These are phyloP conservation scores for Medicago ruthenica DNA, from an alignment of 306 rosid species.

Conservation along the genomic window DNA sequence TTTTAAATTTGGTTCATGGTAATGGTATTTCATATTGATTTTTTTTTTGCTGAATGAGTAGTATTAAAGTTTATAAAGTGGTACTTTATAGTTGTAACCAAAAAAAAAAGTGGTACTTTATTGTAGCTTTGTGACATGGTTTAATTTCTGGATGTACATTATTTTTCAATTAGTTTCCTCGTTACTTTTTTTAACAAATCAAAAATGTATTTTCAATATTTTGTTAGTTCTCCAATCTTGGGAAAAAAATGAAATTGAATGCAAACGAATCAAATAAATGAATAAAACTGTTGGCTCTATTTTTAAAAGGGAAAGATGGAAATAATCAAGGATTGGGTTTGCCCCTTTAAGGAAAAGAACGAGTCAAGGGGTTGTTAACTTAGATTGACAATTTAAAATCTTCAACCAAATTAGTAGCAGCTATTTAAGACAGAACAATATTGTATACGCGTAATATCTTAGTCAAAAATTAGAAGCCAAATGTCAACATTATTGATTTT, in stretches of 20 bases:
- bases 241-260: not conserved
- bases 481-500: constrained; percentile 39
- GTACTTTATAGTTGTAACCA: too few species aligned
- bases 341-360: constrained; percentile 23
- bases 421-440: constrained; percentile 27
- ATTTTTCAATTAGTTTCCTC: not conserved
- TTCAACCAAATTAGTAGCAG: constrained; percentile 26
- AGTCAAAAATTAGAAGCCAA: constrained; percentile 32
- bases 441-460: not conserved
- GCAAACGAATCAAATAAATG: not conserved
- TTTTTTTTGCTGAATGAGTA: too few species aligned
- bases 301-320: not conserved
- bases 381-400: constrained; percentile 30
- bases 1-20: not conserved
- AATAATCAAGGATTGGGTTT: constrained; percentile 16
- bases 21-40: not conserved
- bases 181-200: not conserved
- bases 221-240: not conserved
- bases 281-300: constrained; percentile 1
- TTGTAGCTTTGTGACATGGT: not conserved
- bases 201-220: not conserved
- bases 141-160: not conserved
- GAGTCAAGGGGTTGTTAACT: constrained; percentile 24
- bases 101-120: too few species aligned
- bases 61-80: too few species aligned